phyloP scores from a whole-genome alignment of 202 grass and related monocot species.

The Tripidium arundinaceum region DNA sequence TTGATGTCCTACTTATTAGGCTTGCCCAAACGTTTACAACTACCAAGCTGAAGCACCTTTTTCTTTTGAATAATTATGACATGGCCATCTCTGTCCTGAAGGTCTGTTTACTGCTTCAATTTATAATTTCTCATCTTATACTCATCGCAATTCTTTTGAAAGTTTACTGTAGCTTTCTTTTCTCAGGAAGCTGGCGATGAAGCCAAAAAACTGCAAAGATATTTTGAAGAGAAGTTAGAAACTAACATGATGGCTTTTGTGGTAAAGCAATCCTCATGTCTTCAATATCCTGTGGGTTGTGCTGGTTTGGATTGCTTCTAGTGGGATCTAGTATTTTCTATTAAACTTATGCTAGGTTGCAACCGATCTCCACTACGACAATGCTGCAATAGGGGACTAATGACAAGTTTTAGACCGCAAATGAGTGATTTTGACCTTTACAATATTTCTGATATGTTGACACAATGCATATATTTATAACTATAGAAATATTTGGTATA shows the following conservation, averaged over 20 bases:
- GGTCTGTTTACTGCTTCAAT: constrained; percentile 36
- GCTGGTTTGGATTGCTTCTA: not conserved
- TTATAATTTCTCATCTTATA: not conserved
- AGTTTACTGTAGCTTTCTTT: not conserved
- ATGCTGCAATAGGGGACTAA: not conserved
- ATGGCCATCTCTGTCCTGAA: constrained; percentile 85
- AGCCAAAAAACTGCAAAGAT: constrained; percentile 52
- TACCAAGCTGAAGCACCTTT: constrained; percentile 64
- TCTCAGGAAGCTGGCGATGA: constrained; percentile 56
- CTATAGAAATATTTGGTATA: not conserved
- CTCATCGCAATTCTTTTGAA: not conserved
- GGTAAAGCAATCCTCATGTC: constrained; percentile 47
- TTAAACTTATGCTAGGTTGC: not conserved
- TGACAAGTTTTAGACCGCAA: not conserved
- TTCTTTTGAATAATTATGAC: constrained; percentile 97
- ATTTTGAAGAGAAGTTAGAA: constrained; percentile 83
- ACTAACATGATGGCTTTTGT: constrained; percentile 67
- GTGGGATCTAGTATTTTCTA: not conserved
- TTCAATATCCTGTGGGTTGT: not conserved
- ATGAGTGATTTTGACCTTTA: not conserved
- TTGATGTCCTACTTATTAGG: constrained; percentile 63
- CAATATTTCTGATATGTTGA: not conserved
- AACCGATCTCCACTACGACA: not conserved
- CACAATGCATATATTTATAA: not conserved
- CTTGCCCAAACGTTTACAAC: constrained; percentile 52